Conservation (phyloP, 1,284 basidiomycete species). For the Fomitopsis palustris region DNA sequence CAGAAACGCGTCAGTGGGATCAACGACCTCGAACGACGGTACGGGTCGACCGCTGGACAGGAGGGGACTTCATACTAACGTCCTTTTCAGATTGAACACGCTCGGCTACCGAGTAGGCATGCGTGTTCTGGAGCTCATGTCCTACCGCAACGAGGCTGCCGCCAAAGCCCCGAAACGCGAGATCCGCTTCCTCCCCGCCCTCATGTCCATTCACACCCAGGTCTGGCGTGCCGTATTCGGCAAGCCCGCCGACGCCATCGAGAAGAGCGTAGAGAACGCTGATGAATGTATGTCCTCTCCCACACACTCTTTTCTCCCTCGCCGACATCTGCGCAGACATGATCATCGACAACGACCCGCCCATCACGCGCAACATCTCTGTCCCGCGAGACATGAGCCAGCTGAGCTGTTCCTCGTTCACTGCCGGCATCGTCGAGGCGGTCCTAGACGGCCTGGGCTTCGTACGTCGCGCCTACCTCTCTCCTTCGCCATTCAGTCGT, state of each 20-base stretch:
- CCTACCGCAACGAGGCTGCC: conserved; percentile 66
- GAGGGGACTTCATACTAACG: not conserved
- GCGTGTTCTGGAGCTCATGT: conserved; percentile 77
- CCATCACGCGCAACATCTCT: conserved; percentile 87
- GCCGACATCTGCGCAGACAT: conserved; percentile 64
- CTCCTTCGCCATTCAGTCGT: not conserved
- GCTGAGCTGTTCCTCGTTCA: conserved; percentile 94
- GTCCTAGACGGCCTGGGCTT: conserved; percentile 95
- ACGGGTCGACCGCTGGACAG: not conserved
- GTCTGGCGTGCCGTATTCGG: conserved; percentile 95
- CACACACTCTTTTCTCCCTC: not conserved
- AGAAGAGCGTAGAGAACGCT: conserved; percentile 92
- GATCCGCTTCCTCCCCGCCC: conserved; percentile 81
- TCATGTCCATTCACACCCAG: conserved; percentile 90
- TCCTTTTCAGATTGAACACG: conserved; percentile 71
- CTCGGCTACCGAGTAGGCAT: conserved; percentile 88
- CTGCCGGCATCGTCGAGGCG: conserved; percentile 96
- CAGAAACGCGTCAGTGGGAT: conserved; percentile 94
- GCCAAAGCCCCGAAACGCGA: conserved; percentile 85
- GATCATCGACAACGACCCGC: conserved; percentile 96
- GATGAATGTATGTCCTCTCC: conserved; percentile 78
- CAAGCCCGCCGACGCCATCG: conserved; percentile 89
- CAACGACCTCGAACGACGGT: conserved; percentile 83
- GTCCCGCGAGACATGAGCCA: conserved; percentile 93
- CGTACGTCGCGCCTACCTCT: conserved; percentile 49